phyloP scores from a whole-genome alignment of 139 green algal genomes.

The Mychonastes homosphaera region DNA sequence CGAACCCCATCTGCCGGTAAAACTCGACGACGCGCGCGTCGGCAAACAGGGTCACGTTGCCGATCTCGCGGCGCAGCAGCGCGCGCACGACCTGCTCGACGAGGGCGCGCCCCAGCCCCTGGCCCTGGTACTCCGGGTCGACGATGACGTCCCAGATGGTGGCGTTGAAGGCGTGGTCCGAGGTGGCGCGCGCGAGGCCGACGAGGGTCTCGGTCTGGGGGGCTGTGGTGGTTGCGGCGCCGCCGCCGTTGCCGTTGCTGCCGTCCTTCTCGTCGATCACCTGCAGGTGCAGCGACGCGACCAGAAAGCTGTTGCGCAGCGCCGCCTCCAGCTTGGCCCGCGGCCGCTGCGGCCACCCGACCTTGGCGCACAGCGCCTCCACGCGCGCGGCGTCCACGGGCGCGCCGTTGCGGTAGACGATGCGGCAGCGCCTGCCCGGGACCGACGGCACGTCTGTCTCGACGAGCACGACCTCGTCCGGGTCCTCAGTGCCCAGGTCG shows the following conservation, averaged over 20 bases:
- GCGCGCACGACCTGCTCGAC: constrained; percentile 80
- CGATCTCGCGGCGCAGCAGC: constrained; percentile 79
- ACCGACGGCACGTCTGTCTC: constrained; percentile 30
- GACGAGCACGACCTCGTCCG: constrained; percentile 40
- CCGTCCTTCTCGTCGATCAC: neutral
- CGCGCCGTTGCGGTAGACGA: constrained; percentile 69
- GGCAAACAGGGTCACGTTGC: constrained; percentile 96
- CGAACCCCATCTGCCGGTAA: constrained; percentile 82
- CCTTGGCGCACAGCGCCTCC: constrained; percentile 78
- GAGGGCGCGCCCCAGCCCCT: constrained; percentile 87
- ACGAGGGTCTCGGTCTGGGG: constrained; percentile 46
- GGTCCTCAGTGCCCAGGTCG: neutral
- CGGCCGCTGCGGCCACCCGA: constrained; percentile 78
- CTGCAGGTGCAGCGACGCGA: constrained; percentile 59
- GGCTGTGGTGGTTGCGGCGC: neutral
- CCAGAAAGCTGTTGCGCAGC: constrained; percentile 82
- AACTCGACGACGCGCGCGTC: constrained; percentile 83
- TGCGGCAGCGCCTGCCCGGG: constrained; percentile 43
- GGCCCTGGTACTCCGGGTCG: constrained; percentile 81
- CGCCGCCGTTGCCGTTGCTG: neutral
- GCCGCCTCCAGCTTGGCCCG: constrained; percentile 73
- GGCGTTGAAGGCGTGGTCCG: constrained; percentile 93
- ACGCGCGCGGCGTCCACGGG: constrained; percentile 63
- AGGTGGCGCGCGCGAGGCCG: constrained; percentile 76
- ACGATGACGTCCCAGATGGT: constrained; percentile 97